Evolutionary conservation across 495 filamentous ascomycete genomes (phyloP), one percentile per base, ranked within the genome.

Genomic region (Lophiotrema nucula): DNA sequence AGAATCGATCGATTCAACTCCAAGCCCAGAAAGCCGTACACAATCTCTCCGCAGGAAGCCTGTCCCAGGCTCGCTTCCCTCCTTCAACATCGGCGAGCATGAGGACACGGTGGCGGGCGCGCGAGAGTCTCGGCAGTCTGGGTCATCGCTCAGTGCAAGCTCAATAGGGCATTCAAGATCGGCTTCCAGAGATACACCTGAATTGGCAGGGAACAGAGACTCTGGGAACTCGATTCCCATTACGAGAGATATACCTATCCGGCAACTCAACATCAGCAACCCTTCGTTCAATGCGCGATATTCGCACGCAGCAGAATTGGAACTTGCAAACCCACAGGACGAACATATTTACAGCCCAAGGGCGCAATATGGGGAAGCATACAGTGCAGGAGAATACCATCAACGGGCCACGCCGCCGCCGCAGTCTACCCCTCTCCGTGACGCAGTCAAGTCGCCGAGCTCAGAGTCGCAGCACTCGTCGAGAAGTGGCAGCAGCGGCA

Each of bases 301-400:
- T 53, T 67, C 64, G 28, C 54, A 62, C 25, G 53, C 53, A 10
- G 63, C 58, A 1, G 56, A 65, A 19, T 5, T 65, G 28, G 52
- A 58, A 6, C 41, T 63, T 4, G 47, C 47, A 37, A 42, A 52
- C 22, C 8, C 50, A 31, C 47, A 47, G 3, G 53, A 53, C 16
- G 53, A 52, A 3, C 26, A 19, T 55, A 69, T 3, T 56, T 75
- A 39, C 71, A 71, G n/a, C 73, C 79, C 51, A 66, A 71, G 11
- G 44, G 51, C 43, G 37, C 46, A 50, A 21, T 21, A 43, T 6
- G 39, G 11, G 11, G 39, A 43, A 6, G 18, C 19, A 62, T 39
- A 73, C 53, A 74, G 77, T 44, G 76, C 79, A 26, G 53, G 81
- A 16, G 68, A 79, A 15, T 81, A 83, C 54, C 74, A 78, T 53